A percentile compares a stretch with the other conserved stretches of the same genome.
phyloP scores from a whole-genome alignment of 352 stramenopile species.

The Phytophthora brassicae region DNA sequence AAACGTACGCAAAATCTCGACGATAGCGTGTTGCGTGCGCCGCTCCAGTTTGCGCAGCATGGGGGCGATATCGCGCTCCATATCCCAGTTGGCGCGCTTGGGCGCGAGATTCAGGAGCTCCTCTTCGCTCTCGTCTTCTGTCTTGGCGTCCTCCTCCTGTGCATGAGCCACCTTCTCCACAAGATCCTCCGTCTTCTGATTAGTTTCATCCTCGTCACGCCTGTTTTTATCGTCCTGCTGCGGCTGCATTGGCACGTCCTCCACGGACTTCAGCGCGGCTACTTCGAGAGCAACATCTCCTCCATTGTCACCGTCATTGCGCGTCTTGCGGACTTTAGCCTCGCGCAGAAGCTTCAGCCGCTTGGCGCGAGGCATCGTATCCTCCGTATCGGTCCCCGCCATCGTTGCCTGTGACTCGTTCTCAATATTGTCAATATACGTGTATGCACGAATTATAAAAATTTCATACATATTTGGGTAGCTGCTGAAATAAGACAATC shows the following conservation, averaged over 20 bases:
- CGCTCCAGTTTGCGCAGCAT: slow-evolving; percentile 88
- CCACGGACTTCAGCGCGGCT: slow-evolving; percentile 3
- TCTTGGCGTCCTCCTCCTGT: slow-evolving; percentile 29
- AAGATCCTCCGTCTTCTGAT: slow-evolving; percentile 7
- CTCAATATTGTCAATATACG: neutral
- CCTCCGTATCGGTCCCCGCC: slow-evolving; percentile 13
- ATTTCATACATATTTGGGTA: no score
- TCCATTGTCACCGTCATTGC: slow-evolving; percentile 33
- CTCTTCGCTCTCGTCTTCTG: slow-evolving; percentile 52
- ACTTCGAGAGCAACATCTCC: slow-evolving; percentile 7
- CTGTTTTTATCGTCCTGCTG: slow-evolving; percentile 24
- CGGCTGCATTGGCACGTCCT: slow-evolving; percentile 16
- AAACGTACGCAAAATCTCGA: slow-evolving; percentile 82
- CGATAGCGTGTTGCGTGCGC: slow-evolving; percentile 83
- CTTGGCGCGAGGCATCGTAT: slow-evolving; percentile 78
- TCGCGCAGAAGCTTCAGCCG: slow-evolving; percentile 84
- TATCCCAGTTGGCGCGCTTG: slow-evolving; percentile 87
- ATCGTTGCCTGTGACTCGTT: neutral
- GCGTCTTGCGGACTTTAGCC: slow-evolving; percentile 78
- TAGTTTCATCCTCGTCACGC: neutral
- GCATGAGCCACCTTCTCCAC: slow-evolving; percentile 30
- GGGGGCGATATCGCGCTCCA: slow-evolving; percentile 83
- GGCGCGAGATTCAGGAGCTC: slow-evolving; percentile 77
- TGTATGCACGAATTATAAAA: no score
- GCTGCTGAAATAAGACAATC: no score